phyloP scores from a whole-genome alignment of 352 stramenopile genomes.

The Phytophthora chlamydospora region DNA sequence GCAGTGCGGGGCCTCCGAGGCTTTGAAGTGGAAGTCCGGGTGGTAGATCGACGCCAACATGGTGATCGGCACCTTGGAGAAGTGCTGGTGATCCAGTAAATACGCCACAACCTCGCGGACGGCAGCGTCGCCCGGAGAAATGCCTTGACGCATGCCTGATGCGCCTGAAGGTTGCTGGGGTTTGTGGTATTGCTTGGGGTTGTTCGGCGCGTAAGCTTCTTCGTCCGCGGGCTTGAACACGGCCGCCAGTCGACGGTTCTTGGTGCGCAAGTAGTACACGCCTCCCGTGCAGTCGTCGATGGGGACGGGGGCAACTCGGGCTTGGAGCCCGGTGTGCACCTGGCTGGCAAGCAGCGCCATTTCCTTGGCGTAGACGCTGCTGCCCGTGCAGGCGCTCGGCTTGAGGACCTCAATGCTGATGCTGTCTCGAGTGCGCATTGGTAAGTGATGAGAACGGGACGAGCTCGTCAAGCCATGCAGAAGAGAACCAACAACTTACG shows the following conservation, averaged over 20 bases:
- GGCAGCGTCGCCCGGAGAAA: constrained; percentile 49
- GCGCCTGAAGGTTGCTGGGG: constrained; percentile 6
- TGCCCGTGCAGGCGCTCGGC: constrained; percentile 19
- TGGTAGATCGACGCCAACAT: constrained; percentile 45
- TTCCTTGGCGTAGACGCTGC: constrained; percentile 21
- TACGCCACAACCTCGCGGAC: constrained; percentile 65
- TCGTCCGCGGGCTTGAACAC: constrained; percentile 76
- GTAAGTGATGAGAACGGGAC: constrained; percentile 17
- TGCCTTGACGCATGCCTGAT: constrained; percentile 51
- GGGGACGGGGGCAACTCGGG: constrained; percentile 41
- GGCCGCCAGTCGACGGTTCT: constrained; percentile 45
- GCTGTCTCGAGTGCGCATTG: constrained; percentile 11
- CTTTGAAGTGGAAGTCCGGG: constrained; percentile 41
- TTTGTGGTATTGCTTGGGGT: constrained; percentile 53
- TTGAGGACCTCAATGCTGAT: constrained; percentile 34
- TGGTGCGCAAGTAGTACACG: constrained; percentile 65
- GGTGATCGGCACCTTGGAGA: constrained; percentile 56
- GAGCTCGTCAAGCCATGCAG: background rate
- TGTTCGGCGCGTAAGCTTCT: constrained; percentile 67
- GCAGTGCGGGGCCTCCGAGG: constrained; percentile 3
- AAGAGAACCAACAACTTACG: constrained; percentile 18
- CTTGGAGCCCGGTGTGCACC: constrained; percentile 42
- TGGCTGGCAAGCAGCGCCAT: constrained; percentile 34
- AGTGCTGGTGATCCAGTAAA: constrained; percentile 54
- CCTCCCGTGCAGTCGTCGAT: constrained; percentile 70